phyloP scores from a whole-genome alignment of 805 yeast genomes.

The Wickerhamiella siamensis region DNA sequence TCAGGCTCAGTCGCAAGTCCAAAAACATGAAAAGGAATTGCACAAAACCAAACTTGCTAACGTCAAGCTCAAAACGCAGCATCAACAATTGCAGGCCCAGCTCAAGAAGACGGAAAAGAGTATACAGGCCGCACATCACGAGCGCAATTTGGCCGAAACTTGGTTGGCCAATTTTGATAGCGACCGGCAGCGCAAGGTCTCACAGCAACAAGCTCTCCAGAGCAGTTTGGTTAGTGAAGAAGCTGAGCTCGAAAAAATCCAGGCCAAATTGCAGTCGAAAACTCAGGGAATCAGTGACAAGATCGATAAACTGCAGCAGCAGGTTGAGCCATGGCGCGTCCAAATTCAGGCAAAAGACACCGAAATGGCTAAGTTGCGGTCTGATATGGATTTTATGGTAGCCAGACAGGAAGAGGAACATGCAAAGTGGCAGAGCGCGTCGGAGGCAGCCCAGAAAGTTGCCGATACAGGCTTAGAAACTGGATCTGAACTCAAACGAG shows the following conservation, averaged over 20 bases:
- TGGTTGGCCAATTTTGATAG: conserved; percentile 31
- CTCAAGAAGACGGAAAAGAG: conserved; percentile 44
- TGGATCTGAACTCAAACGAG: conserved; percentile 27
- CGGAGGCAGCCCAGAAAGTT: conserved; percentile 34
- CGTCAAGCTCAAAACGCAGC: conserved; percentile 10
- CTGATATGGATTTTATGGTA: conserved; percentile 46
- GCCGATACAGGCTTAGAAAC: conserved; percentile 6
- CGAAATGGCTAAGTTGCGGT: conserved; percentile 46
- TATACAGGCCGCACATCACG: conserved; percentile 36
- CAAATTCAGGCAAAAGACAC: conserved; percentile 50
- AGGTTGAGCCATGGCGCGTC: conserved; percentile 73
- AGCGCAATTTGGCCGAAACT: conserved; percentile 23
- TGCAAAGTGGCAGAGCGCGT: conserved; percentile 26
- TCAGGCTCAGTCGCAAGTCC: conserved; percentile 41
- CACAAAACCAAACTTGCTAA: conserved; percentile 46
- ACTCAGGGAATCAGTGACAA: conserved; percentile 54
- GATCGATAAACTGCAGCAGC: conserved; percentile 46
- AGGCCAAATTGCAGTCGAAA: conserved; percentile 53
- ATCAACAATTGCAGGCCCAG: conserved; percentile 1
- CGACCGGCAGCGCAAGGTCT: conserved; percentile 25
- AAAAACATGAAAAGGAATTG: conserved; percentile 60
- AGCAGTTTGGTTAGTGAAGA: conserved; percentile 26
- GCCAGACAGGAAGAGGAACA: conserved; percentile 32
- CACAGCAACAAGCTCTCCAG: conserved; percentile 34
- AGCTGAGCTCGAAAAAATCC: conserved; percentile 56